Conservation (phyloP, 306 rosid genomes). For the Betula pendula region DNA sequence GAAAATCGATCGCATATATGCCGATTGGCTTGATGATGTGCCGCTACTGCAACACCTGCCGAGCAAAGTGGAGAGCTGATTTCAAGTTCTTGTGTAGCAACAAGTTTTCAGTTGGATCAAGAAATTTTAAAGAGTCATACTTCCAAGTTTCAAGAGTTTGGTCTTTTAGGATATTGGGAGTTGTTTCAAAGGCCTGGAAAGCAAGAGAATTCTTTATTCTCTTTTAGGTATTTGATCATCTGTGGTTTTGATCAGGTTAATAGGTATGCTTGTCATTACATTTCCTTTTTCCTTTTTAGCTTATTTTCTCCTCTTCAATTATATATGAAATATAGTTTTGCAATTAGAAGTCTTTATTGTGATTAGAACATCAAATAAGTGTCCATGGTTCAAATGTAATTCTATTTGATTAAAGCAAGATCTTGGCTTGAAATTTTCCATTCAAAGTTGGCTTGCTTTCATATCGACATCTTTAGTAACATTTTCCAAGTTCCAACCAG, state of each 20-base stretch:
- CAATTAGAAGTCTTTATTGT: slow-evolving; percentile 15
- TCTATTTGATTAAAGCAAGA: not conserved
- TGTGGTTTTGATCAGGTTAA: slow-evolving; percentile 38
- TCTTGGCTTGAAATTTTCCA: not conserved
- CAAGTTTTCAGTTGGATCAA: slow-evolving; percentile 10
- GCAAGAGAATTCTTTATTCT: not conserved
- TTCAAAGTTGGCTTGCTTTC: not conserved
- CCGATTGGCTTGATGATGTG: slow-evolving; percentile 85
- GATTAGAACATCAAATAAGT: slow-evolving; percentile 8
- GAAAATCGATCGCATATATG: slow-evolving; percentile 84
- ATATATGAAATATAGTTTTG: slow-evolving; percentile 14
- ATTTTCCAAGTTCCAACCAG: not conserved
- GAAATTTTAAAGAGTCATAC: not conserved
- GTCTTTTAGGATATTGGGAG: not conserved
- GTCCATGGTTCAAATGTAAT: slow-evolving; percentile 15
- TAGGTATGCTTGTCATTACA: slow-evolving; percentile 30
- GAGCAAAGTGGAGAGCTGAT: slow-evolving; percentile 50
- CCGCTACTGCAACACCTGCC: slow-evolving; percentile 52
- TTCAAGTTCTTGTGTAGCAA: slow-evolving; percentile 18
- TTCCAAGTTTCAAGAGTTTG: slow-evolving; percentile 1
- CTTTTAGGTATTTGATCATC: slow-evolving; percentile 26
- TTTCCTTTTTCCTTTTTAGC: slow-evolving; percentile 1
- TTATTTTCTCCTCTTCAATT: not conserved
- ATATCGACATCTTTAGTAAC: not conserved
- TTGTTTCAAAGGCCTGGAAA: not conserved